Conservation (phyloP, 192 early-diverging fungal species). For the Coemansia sp. region DNA sequence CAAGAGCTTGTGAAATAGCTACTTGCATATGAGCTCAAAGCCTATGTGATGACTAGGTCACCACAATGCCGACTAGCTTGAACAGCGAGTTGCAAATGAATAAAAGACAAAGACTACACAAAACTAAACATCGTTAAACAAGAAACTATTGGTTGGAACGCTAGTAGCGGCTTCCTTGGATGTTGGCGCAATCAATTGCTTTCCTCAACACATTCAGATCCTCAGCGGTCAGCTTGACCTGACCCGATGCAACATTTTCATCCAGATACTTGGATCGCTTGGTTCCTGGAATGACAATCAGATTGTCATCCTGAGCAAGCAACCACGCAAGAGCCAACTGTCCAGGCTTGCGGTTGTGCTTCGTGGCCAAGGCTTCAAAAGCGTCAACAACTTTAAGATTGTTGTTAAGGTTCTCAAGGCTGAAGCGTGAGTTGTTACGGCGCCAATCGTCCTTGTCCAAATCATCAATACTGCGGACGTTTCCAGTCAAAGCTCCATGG, state of each 20-base stretch:
- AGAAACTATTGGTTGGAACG: background rate
- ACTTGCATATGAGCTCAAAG: no score
- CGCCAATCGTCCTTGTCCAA: constrained; percentile 61
- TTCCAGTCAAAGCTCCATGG: constrained; percentile 69
- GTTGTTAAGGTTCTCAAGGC: constrained; percentile 61
- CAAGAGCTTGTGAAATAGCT: no score
- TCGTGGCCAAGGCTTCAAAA: constrained; percentile 56
- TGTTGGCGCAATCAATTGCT: constrained; percentile 26
- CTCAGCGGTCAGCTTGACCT: constrained; percentile 35
- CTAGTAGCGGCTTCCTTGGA: constrained; percentile 36
- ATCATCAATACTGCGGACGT: constrained; percentile 35
- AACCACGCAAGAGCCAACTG: constrained; percentile 23
- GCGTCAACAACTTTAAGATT: constrained; percentile 64
- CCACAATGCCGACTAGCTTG: no score
- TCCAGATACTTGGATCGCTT: constrained; percentile 54
- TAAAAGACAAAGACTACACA: no score
- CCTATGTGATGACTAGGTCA: no score
- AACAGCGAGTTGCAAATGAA: no score
- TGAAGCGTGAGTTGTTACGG: constrained; percentile 59
- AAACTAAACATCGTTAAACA: no score
- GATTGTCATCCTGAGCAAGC: no score
- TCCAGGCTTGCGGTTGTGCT: constrained; percentile 56
- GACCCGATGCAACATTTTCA: constrained; percentile 33
- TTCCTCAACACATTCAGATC: constrained; percentile 33
- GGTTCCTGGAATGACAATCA: constrained; percentile 52